Conservation (phyloP, 73 alveolate genomes). For the Uronychia setigera region DNA sequence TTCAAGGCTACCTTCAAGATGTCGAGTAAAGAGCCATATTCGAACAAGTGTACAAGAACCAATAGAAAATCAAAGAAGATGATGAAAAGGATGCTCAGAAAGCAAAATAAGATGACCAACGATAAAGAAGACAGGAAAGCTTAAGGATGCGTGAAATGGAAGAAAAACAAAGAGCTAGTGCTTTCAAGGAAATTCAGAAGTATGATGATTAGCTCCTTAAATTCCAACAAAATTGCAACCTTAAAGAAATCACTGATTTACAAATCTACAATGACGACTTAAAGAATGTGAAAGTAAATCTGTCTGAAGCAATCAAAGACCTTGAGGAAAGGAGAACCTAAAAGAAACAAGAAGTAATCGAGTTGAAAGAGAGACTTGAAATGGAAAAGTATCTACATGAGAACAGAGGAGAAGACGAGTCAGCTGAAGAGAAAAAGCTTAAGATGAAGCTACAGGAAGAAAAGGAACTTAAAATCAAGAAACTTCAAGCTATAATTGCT, state of each 20-base stretch:
- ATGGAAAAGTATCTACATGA: not conserved
- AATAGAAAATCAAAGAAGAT: conserved; percentile 34
- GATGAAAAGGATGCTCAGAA: conserved; percentile 20
- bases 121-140: not conserved
- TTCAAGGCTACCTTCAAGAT: conserved; percentile 15
- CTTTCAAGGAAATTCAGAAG: not conserved
- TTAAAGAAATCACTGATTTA: not conserved
- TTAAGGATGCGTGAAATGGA: not conserved
- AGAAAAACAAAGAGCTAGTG: not conserved
- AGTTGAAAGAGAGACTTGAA: not conserved
- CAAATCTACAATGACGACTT: not conserved
- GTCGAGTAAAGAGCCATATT: conserved; percentile 35
- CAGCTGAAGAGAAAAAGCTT: not conserved
- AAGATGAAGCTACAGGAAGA: conserved; percentile 37
- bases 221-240: not conserved
- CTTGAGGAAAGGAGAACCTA: not conserved
- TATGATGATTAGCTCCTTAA: not conserved
- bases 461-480: conserved; percentile 24
- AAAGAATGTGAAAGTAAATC: not conserved
- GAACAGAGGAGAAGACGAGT: not conserved
- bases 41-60: conserved; percentile 37
- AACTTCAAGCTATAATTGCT: conserved; percentile 33
- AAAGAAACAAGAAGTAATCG: not conserved
- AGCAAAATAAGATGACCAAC: conserved; percentile 10
- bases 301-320: not conserved